Percentiles rank a stretch among this genome's conserved stretches.
These are phyloP conservation scores for Hibiscus trionum DNA, from an alignment of 345 rosid species.

Conservation along the genomic window DNA sequence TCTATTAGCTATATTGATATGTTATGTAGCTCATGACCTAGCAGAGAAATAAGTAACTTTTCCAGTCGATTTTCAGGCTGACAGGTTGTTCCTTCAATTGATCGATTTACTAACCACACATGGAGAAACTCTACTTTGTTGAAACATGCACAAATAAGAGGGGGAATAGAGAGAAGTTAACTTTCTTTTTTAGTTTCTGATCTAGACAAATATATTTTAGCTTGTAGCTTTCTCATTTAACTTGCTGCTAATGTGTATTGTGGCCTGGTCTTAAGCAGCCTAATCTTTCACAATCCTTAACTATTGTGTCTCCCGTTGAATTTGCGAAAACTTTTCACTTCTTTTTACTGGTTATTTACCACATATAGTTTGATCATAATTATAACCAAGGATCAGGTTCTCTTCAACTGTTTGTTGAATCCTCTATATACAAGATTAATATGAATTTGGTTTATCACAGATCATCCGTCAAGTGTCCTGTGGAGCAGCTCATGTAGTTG, in stretches of 20 bases:
- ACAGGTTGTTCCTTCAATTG: background rate
- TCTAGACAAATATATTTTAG: background rate
- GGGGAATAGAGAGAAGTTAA: background rate
- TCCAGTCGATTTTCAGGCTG: background rate
- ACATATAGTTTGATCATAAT: background rate
- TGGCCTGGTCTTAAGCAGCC: background rate
- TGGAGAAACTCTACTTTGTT: conserved; percentile 1
- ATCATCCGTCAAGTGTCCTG: conserved; percentile 72
- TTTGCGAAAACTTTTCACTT: background rate
- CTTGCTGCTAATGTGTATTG: background rate
- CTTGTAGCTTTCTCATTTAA: background rate
- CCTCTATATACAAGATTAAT: background rate
- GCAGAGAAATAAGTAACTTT: background rate
- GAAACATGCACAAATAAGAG: background rate
- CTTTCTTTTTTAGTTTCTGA: background rate
- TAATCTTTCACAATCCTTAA: background rate
- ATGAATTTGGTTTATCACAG: conserved; percentile 26
- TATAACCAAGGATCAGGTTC: background rate
- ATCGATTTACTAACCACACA: background rate
- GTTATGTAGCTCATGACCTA: background rate
- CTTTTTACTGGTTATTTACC: background rate
- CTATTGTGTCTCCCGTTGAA: background rate
- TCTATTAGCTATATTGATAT: background rate
- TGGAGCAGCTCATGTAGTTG: conserved; percentile 90
- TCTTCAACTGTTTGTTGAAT: background rate